These are phyloP conservation scores for Solanum pinnatisectum DNA, from an alignment of 257 asterid genomes.

Conservation along the genomic window DNA sequence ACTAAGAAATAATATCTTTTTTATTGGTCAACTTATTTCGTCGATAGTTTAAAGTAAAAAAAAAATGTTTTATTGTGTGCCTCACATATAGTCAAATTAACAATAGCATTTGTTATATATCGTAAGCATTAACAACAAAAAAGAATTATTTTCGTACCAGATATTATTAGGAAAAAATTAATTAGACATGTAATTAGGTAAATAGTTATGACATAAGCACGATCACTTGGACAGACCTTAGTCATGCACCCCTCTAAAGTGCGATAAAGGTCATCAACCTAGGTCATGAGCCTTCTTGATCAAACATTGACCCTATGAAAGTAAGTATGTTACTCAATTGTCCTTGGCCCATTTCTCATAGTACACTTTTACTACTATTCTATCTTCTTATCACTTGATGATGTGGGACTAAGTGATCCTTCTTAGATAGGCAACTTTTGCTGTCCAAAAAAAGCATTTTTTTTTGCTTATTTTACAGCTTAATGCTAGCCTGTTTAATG, in stretches of 20 bases:
- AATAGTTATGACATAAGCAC: background rate
- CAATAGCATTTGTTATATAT: background rate
- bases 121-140: too few species aligned
- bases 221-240: background rate
- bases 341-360: background rate
- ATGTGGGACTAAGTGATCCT: background rate
- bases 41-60: too few species aligned
- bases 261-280: too few species aligned
- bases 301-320: conserved; percentile 20
- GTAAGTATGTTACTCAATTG: background rate
- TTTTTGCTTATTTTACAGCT: background rate
- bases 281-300: background rate
- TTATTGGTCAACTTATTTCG: too few species aligned
- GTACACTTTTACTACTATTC: background rate
- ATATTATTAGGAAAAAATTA: background rate
- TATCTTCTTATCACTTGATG: background rate
- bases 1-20: too few species aligned
- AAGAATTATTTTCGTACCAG: too few species aligned
- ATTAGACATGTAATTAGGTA: background rate
- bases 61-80: too few species aligned
- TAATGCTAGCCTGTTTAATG: background rate
- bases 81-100: too few species aligned
- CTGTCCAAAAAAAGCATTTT: background rate
- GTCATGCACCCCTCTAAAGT: background rate
- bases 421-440: background rate